Conservation (phyloP, 192 early-diverging fungal species). For the Coemansia sp. region DNA sequence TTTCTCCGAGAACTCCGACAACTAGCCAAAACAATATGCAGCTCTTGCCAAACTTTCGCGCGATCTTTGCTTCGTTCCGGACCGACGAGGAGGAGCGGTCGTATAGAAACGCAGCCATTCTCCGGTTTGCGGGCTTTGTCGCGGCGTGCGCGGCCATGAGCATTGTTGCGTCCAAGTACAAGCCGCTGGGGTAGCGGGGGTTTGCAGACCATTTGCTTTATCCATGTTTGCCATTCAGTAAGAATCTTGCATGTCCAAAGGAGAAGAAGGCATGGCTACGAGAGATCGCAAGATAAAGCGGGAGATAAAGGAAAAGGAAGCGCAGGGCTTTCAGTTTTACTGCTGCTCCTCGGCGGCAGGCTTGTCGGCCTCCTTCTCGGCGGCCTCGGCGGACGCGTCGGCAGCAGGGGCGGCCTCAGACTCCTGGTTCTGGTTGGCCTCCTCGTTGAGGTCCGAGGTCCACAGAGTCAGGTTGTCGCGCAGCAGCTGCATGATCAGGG, state of each 20-base stretch:
- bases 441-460: slow-evolving; percentile 82
- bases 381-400: slow-evolving; percentile 22
- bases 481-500: slow-evolving; percentile 98
- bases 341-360: slow-evolving; percentile 26
- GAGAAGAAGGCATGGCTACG: neutral
- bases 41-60: slow-evolving; percentile 49
- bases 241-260: neutral
- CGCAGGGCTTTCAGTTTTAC: slow-evolving; percentile 3
- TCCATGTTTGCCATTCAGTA: no score
- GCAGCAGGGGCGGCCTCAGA: slow-evolving; percentile 15
- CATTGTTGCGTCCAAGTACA: slow-evolving; percentile 36
- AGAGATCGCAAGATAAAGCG: neutral
- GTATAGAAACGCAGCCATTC: slow-evolving; percentile 34
- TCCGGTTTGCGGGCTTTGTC: slow-evolving; percentile 44
- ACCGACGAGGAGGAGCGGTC: slow-evolving; percentile 48
- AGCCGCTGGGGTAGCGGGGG: no score
- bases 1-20: neutral
- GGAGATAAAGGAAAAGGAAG: slow-evolving; percentile 1
- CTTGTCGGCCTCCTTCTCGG: slow-evolving; percentile 9
- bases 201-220: no score
- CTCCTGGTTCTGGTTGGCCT: slow-evolving; percentile 18
- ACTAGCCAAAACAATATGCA: slow-evolving; percentile 11
- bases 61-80: slow-evolving; percentile 50
- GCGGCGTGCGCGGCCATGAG: slow-evolving; percentile 46
- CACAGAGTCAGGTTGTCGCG: slow-evolving; percentile 99